These are phyloP conservation scores for Gremmenia infestans DNA, from an alignment of 2,329 filamentous ascomycete species.

Conservation along the genomic window DNA sequence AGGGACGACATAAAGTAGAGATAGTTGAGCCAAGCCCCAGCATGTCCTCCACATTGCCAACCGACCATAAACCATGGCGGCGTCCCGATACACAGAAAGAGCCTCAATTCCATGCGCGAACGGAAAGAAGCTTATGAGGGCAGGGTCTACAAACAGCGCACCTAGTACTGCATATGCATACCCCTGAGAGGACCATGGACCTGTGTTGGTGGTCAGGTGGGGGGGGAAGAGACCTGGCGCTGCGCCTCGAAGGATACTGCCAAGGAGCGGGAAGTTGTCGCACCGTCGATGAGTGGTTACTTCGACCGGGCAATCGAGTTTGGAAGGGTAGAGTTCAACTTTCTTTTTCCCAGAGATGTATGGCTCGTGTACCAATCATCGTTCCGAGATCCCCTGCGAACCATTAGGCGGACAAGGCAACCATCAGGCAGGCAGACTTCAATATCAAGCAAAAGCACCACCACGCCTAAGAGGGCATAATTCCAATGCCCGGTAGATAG, in stretches of 20 bases:
- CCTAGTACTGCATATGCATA: constrained; percentile 8
- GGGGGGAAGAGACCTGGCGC: constrained; percentile 1
- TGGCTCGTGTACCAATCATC: neutral
- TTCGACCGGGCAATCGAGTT: constrained; percentile 4
- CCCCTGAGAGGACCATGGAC: constrained; percentile 1
- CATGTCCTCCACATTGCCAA: constrained; percentile 9
- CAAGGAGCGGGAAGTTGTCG: neutral
- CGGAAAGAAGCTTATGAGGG: neutral
- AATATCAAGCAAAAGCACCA: neutral
- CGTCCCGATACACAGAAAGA: constrained; percentile 8
- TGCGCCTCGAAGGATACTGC: constrained; percentile 8
- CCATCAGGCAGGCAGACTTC: constrained; percentile 12
- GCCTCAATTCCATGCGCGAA: constrained; percentile 6
- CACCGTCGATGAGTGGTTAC: neutral
- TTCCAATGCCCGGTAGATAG: neutral
- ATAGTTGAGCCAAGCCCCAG: constrained; percentile 11
- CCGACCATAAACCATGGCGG: neutral
- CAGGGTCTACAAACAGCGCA: constrained; percentile 8
- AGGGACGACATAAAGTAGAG: constrained; percentile 10
- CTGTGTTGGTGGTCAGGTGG: neutral
- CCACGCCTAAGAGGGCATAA: neutral
- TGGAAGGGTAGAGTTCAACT: neutral
- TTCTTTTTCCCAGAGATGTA: neutral
- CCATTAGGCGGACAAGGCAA: constrained; percentile 20
- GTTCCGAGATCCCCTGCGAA: neutral